phyloP scores from a whole-genome alignment of 2,329 filamentous ascomycete genomes.

The Hypoxylon sp. region DNA sequence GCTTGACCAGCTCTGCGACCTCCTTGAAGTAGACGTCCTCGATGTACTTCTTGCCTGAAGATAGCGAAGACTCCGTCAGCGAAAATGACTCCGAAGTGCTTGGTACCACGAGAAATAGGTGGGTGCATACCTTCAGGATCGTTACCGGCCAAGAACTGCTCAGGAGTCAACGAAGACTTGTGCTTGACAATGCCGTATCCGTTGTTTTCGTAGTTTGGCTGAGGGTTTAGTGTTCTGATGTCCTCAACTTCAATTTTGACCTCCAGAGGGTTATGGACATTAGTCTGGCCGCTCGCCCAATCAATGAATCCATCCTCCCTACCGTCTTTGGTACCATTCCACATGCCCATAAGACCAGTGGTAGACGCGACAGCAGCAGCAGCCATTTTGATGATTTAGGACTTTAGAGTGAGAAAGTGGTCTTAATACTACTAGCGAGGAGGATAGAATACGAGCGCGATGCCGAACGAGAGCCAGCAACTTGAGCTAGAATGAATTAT shows the following conservation, averaged over 20 bases:
- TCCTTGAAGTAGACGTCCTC: conserved; percentile 52
- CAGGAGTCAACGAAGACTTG: conserved; percentile 46
- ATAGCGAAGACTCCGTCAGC: conserved; percentile 21
- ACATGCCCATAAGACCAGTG: conserved; percentile 51
- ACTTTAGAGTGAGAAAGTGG: conserved; percentile 8
- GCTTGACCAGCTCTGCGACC: conserved; percentile 49
- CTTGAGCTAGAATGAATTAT: conserved; percentile 24
- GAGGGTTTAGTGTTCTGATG: conserved; percentile 46
- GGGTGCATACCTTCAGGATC: conserved; percentile 46
- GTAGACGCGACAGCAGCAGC: conserved; percentile 47
- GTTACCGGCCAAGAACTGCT: conserved; percentile 49
- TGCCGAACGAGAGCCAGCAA: conserved; percentile 13
- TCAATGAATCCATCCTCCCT: conserved; percentile 47
- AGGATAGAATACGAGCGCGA: conserved; percentile 16
- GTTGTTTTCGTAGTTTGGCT: conserved; percentile 45
- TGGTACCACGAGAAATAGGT: neutral
- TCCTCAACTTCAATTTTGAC: conserved; percentile 50
- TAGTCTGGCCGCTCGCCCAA: conserved; percentile 49
- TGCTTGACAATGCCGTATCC: conserved; percentile 51
- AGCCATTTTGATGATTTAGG: conserved; percentile 42
- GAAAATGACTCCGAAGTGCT: neutral
- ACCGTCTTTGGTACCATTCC: conserved; percentile 51
- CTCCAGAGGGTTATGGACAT: conserved; percentile 48
- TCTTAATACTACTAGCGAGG: conserved; percentile 9
- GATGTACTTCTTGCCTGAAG: conserved; percentile 47